Base-by-base conservation (phyloP, 225 moss, liverwort and hornwort species). In the Pleurozium schreberi region DNA sequence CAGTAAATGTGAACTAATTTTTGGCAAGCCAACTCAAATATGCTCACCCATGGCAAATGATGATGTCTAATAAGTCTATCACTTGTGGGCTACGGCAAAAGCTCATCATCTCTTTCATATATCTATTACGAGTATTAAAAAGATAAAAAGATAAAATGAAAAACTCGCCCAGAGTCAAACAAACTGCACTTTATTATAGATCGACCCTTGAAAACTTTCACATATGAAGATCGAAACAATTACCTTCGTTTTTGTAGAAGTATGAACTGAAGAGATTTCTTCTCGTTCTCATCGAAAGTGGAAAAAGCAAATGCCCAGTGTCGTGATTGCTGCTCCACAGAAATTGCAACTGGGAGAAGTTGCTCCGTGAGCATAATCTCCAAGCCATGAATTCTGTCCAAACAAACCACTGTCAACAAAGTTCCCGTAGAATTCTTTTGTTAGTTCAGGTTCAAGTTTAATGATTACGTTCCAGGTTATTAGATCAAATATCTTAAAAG, bases 321-420 rank as follows among this genome's bases (percentile, higher is more conserved):
- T 77, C 92, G 94, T 58, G 96, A 88, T 88, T 96, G 95, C 90
- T 97, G 92, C 90, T 96, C 97, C 89, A 99, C 90, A 57, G 95
- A 88, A 83, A 96, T 83, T 40, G 93, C 87, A 77, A 61, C 82
- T 50, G 93, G 91, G 60, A 99, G 95, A 21, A 97, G 92, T 84
- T 96, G 95, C 89, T 99, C 96, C 70, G 93, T 95, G 78, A 97
- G 96, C 86, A 97, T 92, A 75, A 95, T 91, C 91, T 99, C 99
- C 90, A 97, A 95, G 66, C 92, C 93, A 79, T 99, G 95, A 55
- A 91, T 96, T 89, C 99, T 99, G 94, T 83, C 74, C 87, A 90
- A 84, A 89, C 80, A 83, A 81, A 58, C 77, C 85, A 91, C 82
- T 55, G 68, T 91, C 89, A 93, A 57, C 62, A 69, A 49, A 52